Evolutionary conservation across 805 yeast genomes (phyloP).

Genomic region (Candida rishiriensis): DNA sequence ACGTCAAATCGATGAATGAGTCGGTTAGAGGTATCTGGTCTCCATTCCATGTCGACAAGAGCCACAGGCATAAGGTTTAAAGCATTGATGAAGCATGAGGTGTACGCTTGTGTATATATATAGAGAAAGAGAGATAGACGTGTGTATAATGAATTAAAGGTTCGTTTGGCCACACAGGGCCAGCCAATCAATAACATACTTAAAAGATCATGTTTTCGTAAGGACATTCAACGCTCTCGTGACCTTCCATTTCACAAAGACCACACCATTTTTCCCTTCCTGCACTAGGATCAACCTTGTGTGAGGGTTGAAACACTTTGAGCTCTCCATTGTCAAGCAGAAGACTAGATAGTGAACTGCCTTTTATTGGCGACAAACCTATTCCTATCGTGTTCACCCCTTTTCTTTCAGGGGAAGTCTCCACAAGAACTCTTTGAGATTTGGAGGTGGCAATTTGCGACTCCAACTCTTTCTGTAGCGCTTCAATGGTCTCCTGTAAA

Average conservation of each 20-base stretch:
- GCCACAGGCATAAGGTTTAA: slow-evolving; percentile 43
- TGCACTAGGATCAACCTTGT: slow-evolving; percentile 56
- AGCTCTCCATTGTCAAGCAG: slow-evolving; percentile 16
- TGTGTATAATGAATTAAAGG: neutral
- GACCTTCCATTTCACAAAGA: slow-evolving; percentile 87
- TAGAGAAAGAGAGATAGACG: neutral
- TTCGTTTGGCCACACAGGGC: no score
- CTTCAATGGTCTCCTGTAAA: no score
- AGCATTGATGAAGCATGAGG: neutral
- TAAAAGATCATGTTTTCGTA: slow-evolving; percentile 46
- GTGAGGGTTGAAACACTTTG: slow-evolving; percentile 44
- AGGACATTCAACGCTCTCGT: slow-evolving; percentile 83
- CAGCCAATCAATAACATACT: slow-evolving; percentile 3
- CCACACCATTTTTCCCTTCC: slow-evolving; percentile 89
- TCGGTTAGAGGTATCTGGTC: slow-evolving; percentile 98
- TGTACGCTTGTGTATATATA: slow-evolving; percentile 11
- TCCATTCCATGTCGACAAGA: slow-evolving; percentile 73
- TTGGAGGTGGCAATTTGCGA: no score
- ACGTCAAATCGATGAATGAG: slow-evolving; percentile 74
- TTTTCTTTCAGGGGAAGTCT: no score
- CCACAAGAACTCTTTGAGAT: no score
- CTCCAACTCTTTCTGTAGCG: no score
- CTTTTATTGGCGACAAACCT: no score
- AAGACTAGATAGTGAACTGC: no score
- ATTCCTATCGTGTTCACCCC: no score